A percentile compares a stretch with the other conserved stretches of the same genome.
Conservation (phyloP, 2,329 filamentous ascomycete genomes). For the Colletotrichum sp. region DNA sequence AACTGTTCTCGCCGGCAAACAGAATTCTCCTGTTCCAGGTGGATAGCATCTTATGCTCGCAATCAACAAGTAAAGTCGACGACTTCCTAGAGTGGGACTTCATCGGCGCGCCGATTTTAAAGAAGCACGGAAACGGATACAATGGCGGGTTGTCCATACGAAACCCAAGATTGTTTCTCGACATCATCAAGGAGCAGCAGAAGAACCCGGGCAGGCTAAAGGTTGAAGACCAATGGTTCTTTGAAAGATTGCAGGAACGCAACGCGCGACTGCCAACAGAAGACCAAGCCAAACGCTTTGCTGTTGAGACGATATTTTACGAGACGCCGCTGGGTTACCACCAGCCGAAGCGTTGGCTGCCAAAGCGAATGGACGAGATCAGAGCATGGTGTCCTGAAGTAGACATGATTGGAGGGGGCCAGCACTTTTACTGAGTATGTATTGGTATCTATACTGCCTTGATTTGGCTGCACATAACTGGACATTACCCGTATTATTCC, state of each 20-base stretch:
- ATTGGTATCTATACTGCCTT: not conserved
- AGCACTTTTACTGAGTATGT: not conserved
- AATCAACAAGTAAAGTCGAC: conserved; percentile 30
- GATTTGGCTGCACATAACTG: not conserved
- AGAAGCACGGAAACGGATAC: conserved; percentile 27
- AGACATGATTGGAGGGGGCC: conserved; percentile 8
- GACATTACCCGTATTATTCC: not conserved
- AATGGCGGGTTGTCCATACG: conserved; percentile 38
- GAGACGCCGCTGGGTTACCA: conserved; percentile 30
- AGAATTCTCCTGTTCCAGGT: conserved; percentile 43
- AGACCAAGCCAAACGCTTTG: conserved; percentile 29
- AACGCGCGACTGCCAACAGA: conserved; percentile 28
- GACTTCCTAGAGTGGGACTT: conserved; percentile 41
- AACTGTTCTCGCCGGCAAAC: conserved; percentile 35
- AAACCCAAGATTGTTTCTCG: conserved; percentile 30
- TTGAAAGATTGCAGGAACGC: conserved; percentile 28
- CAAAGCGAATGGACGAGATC: conserved; percentile 27
- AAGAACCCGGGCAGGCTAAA: conserved; percentile 21
- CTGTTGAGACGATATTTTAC: conserved; percentile 31
- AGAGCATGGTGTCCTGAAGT: conserved; percentile 35
- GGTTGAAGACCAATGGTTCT: conserved; percentile 38
- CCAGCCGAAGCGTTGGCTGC: conserved; percentile 28
- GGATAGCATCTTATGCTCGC: conserved; percentile 41
- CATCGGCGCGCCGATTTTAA: conserved; percentile 33
- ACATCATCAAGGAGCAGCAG: conserved; percentile 22